Conservation (phyloP, 2,329 filamentous ascomycete species). For the Seiridium unicorne region DNA sequence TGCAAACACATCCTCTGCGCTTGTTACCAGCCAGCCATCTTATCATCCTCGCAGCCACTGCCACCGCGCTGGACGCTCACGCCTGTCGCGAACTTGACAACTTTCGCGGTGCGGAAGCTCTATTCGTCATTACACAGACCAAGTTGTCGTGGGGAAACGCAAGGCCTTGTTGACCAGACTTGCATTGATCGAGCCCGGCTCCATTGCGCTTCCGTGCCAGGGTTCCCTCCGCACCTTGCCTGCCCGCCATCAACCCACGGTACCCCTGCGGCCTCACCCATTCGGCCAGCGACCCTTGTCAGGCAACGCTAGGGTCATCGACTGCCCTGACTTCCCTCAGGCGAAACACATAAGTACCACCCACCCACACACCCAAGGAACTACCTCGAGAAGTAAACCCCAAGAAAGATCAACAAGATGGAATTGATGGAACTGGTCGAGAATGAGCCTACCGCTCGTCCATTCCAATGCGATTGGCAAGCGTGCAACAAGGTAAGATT, state of each 20-base stretch:
- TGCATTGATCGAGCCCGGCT: conserved; percentile 35
- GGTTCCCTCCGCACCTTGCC: conserved; percentile 24
- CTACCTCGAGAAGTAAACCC: background rate
- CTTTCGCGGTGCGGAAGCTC: conserved; percentile 13
- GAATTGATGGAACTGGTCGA: conserved; percentile 65
- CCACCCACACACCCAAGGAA: conserved; percentile 16
- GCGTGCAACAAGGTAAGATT: conserved; percentile 57
- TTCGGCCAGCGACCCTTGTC: conserved; percentile 21
- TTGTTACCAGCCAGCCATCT: conserved; percentile 2
- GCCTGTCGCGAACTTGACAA: conserved; percentile 7
- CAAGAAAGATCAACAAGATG: conserved; percentile 39
- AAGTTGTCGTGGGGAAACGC: conserved; percentile 25
- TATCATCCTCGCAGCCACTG: background rate
- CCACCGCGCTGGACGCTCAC: conserved; percentile 18
- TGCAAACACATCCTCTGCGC: background rate
- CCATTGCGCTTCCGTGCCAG: conserved; percentile 29
- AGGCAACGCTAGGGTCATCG: conserved; percentile 12
- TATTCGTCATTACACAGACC: conserved; percentile 17
- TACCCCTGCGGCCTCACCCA: conserved; percentile 20
- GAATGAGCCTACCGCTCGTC: conserved; percentile 60
- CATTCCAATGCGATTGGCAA: conserved; percentile 64
- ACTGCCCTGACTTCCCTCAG: conserved; percentile 15
- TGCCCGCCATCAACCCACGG: conserved; percentile 25
- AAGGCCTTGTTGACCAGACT: conserved; percentile 28
- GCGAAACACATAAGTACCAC: conserved; percentile 29